These are phyloP conservation scores for Chaetomiaceae sp. DNA, from an alignment of 2,329 filamentous ascomycete species.

Conservation along the genomic window DNA sequence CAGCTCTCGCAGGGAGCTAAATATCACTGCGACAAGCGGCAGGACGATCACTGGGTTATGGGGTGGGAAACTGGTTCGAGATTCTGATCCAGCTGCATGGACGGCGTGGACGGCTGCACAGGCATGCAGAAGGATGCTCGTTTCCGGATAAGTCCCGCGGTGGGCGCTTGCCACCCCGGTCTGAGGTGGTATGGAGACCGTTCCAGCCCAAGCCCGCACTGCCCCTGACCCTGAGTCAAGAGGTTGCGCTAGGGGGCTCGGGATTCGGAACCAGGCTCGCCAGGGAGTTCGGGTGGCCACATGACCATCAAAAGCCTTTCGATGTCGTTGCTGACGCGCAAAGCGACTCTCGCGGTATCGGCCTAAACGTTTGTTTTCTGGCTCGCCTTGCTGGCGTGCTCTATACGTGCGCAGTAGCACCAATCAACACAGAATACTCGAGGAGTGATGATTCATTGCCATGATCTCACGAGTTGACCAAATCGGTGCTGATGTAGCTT, in stretches of 20 bases:
- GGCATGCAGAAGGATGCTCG: conserved; percentile 4
- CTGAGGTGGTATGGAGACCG: conserved; percentile 1
- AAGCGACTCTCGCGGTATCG: not conserved
- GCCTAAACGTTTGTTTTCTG: not conserved
- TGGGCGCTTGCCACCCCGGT: conserved; percentile 8
- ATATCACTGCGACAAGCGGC: conserved; percentile 2
- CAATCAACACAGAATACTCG: no score
- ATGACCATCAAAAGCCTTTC: conserved; percentile 9
- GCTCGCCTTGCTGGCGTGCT: no score
- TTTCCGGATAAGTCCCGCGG: conserved; percentile 5
- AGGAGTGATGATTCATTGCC: no score
- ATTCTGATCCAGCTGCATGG: conserved; percentile 3
- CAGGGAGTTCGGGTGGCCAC: conserved; percentile 6
- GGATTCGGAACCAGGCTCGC: conserved; percentile 8
- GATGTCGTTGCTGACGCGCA: not conserved
- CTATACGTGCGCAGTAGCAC: no score
- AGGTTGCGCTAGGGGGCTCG: conserved; percentile 2
- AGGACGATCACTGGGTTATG: conserved; percentile 1
- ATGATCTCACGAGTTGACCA: no score
- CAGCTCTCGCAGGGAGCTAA: not conserved
- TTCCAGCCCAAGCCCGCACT: conserved; percentile 5
- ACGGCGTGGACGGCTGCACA: not conserved
- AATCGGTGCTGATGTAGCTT: no score
- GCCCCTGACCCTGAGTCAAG: conserved; percentile 8
- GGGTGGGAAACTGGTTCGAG: not conserved